Evolutionary conservation across 2,329 filamentous ascomycete species (phyloP).

Genomic region (Beauveria sp.): DNA sequence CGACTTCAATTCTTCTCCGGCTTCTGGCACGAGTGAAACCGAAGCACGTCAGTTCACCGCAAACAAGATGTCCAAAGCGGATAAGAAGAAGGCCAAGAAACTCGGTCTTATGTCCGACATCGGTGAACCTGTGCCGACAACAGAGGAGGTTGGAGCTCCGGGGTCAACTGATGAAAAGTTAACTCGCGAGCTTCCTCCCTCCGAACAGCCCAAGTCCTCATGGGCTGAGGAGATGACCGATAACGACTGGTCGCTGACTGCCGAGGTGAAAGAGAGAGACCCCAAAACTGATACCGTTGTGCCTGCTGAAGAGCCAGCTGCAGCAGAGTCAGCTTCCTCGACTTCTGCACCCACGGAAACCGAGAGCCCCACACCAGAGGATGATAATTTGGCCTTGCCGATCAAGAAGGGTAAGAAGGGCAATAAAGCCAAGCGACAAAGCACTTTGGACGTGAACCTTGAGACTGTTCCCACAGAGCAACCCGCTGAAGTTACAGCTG

Average conservation of each 20-base stretch:
- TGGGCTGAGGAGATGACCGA: conserved; percentile 16
- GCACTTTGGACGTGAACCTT: not conserved
- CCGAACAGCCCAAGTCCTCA: not conserved
- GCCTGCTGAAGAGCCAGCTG: not conserved
- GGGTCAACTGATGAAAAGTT: not conserved
- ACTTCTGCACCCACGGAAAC: not conserved
- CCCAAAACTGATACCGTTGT: not conserved
- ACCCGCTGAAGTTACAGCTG: not conserved
- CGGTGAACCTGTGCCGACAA: conserved; percentile 4
- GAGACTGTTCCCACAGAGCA: not conserved
- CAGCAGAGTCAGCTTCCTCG: not conserved
- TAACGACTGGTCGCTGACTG: not conserved
- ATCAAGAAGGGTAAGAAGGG: conserved; percentile 39
- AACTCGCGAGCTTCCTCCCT: not conserved
- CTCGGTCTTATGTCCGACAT: conserved; percentile 14
- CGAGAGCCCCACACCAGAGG: conserved; percentile 13
- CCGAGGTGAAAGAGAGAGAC: not conserved
- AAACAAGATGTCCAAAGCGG: conserved; percentile 24
- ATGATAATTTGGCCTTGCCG: conserved; percentile 24
- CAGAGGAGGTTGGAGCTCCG: not conserved
- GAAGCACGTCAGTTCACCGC: not conserved
- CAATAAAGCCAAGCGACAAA: conserved; percentile 20
- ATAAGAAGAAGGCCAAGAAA: conserved; percentile 30
- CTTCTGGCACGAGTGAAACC: not conserved
- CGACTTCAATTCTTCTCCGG: not conserved